Conservation (phyloP, 768 basidiomycete species). For the Chiua virens region DNA sequence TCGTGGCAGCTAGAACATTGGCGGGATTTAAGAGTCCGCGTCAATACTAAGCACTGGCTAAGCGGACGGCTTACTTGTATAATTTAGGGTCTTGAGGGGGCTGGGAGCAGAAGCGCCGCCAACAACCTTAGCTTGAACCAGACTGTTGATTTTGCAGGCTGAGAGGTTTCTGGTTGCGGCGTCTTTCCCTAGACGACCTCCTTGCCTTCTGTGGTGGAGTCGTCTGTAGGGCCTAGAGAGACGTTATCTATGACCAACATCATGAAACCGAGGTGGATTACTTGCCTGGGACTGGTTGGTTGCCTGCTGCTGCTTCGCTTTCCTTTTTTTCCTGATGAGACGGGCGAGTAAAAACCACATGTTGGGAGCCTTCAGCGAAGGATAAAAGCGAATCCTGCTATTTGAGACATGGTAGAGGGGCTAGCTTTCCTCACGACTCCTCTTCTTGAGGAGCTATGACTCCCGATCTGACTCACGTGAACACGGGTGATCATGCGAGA, state of each 20-base stretch:
- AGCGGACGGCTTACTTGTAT: slow-evolving; percentile 20
- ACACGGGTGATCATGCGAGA: too few species aligned
- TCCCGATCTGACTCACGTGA: too few species aligned
- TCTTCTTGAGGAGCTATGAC: too few species aligned
- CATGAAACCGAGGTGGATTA: neutral
- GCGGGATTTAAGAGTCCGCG: neutral
- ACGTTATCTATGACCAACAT: too few species aligned
- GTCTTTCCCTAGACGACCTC: neutral
- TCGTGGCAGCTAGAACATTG: slow-evolving; percentile 30
- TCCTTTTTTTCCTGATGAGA: slow-evolving; percentile 1
- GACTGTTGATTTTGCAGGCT: neutral
- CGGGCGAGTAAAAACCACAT: slow-evolving; percentile 14
- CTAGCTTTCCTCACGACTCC: too few species aligned
- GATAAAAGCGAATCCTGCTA: too few species aligned
- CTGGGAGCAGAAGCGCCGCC: slow-evolving; percentile 40
- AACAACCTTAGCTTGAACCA: slow-evolving; percentile 19
- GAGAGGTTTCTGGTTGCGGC: too few species aligned
- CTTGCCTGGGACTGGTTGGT: slow-evolving; percentile 5
- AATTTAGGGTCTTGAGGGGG: slow-evolving; percentile 39
- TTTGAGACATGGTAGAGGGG: too few species aligned
- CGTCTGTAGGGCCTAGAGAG: neutral
- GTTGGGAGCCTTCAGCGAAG: neutral
- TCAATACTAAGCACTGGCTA: neutral
- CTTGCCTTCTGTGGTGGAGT: neutral
- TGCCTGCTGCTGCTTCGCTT: neutral